A percentile compares a stretch with the other conserved stretches of the same genome.
These are phyloP conservation scores for Aspergillus ochraceus DNA, from an alignment of 2,329 filamentous ascomycete species.

Conservation along the genomic window DNA sequence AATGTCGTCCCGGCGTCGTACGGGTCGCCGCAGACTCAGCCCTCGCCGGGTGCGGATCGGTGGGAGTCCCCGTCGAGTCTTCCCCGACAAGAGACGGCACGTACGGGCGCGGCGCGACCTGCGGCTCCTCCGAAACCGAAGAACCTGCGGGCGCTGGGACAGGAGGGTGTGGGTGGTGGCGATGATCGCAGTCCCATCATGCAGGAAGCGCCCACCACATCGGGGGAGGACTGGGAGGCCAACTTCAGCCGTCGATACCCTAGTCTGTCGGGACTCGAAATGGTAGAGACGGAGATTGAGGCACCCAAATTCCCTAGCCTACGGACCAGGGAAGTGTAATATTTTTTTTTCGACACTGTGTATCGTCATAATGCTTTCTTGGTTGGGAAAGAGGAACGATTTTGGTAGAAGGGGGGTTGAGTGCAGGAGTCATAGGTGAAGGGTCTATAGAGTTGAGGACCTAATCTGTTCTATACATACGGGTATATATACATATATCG, in stretches of 20 bases:
- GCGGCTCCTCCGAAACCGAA: slow-evolving; percentile 62
- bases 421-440: not conserved
- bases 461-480: slow-evolving; percentile 1
- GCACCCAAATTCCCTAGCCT: slow-evolving; percentile 37
- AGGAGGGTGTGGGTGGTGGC: slow-evolving; percentile 18
- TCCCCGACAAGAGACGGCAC: slow-evolving; percentile 22
- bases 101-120: slow-evolving; percentile 46
- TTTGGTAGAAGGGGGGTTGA: not conserved
- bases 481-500: slow-evolving; percentile 9
- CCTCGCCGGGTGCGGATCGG: slow-evolving; percentile 12
- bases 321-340: slow-evolving; percentile 45
- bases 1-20: slow-evolving; percentile 20
- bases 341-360: not conserved
- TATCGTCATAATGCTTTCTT: not conserved
- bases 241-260: slow-evolving; percentile 86
- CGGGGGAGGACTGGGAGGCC: slow-evolving; percentile 61
- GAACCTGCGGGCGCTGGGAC: slow-evolving; percentile 52
- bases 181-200: slow-evolving; percentile 29
- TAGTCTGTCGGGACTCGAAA: slow-evolving; percentile 79
- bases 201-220: slow-evolving; percentile 25
- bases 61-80: slow-evolving; percentile 16
- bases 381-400: not conserved
- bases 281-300: slow-evolving; percentile 72
- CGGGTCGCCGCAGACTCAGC: slow-evolving; percentile 12
- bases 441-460: not conserved